These are phyloP conservation scores for Penicillium sp. DNA, from an alignment of 2,329 filamentous ascomycete genomes.

Conservation along the genomic window DNA sequence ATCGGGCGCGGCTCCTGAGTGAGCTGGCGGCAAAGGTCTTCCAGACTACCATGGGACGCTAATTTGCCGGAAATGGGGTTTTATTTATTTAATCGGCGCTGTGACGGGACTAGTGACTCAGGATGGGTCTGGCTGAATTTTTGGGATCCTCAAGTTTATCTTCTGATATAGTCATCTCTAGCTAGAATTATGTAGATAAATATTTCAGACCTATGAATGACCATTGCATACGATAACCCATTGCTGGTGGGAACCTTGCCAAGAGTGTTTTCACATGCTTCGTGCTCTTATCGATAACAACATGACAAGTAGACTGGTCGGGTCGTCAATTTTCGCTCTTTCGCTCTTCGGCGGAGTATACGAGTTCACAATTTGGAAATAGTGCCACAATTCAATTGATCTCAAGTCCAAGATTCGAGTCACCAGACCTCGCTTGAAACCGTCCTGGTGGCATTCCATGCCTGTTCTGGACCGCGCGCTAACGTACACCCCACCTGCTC, in stretches of 20 bases:
- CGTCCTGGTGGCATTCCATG: conserved; percentile 12
- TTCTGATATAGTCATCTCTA: background rate
- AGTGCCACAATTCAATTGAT: background rate
- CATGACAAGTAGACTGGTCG: background rate
- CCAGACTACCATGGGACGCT: conserved; percentile 38
- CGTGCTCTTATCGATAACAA: conserved; percentile 31
- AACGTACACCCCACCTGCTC: conserved; percentile 18
- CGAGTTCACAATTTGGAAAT: background rate
- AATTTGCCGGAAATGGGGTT: background rate
- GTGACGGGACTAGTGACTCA: background rate
- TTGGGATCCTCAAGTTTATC: background rate
- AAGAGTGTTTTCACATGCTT: background rate
- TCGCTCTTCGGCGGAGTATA: background rate
- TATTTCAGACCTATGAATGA: background rate
- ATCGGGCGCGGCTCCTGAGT: conserved; percentile 75
- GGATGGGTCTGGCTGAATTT: background rate
- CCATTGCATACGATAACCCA: background rate
- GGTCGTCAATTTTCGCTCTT: background rate
- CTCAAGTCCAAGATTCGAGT: background rate
- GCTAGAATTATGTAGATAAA: background rate
- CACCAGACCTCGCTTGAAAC: background rate
- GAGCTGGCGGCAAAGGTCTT: conserved; percentile 86
- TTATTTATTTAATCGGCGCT: conserved; percentile 4
- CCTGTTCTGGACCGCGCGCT: conserved; percentile 11
- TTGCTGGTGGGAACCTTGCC: background rate